Percentiles rank a stretch among this genome's conserved stretches.
Evolutionary conservation across 345 rosid species (phyloP).

Genomic region (Lumnitzera racemosa): DNA sequence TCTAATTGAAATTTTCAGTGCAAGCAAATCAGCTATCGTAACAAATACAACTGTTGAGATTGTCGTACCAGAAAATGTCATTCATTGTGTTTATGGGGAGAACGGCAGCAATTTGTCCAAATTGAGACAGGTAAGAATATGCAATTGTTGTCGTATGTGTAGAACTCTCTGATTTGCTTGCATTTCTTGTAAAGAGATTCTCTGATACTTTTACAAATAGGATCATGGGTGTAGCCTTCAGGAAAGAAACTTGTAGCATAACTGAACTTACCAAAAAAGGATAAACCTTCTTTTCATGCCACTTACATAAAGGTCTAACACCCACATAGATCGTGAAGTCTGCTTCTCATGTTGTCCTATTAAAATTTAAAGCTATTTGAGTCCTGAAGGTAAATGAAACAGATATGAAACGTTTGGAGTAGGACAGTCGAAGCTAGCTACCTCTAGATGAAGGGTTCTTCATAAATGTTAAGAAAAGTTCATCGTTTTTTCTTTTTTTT

Average conservation of each 20-base stretch:
- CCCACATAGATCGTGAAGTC: no score
- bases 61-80: constrained; percentile 57
- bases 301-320: no score
- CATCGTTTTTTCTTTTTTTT: not conserved
- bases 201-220: not conserved
- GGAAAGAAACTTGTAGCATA: no score
- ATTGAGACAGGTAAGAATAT: constrained; percentile 53
- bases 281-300: no score
- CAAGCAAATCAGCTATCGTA: constrained; percentile 71
- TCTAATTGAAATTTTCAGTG: constrained; percentile 35
- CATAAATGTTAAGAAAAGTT: no score
- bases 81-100: constrained; percentile 81
- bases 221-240: no score
- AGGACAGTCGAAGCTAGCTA: not conserved
- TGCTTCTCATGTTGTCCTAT: no score
- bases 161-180: not conserved
- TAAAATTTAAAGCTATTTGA: no score
- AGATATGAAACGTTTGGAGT: no score
- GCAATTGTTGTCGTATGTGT: not conserved
- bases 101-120: constrained; percentile 69
- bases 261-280: no score
- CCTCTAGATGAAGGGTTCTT: not conserved
- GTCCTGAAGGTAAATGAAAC: no score
- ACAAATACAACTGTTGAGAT: constrained; percentile 86
- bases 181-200: not conserved